Evolutionary conservation across 257 asterid species (phyloP), one percentile per base, ranked within the genome.

Genomic region (Phtheirospermum japonicum): DNA sequence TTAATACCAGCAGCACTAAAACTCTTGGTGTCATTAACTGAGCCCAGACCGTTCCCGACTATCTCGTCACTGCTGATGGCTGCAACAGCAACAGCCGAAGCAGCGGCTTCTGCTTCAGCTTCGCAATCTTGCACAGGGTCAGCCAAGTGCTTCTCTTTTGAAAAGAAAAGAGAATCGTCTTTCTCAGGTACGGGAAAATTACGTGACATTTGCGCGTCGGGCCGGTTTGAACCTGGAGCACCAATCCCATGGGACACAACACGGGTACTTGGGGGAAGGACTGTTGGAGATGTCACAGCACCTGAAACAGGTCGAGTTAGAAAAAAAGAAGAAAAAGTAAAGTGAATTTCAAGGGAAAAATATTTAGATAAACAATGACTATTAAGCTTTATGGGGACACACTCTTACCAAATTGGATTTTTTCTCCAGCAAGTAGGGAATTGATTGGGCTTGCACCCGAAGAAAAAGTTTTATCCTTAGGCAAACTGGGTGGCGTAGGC

Each of bases 401-500:
- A 53, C 9, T 54, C 51, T 0, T 87, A 93, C 99, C 99, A 71
- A 89, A 93, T 79, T 87, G 97, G 68, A 93, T 93, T 76, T 82
- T 87, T 81, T 93, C 99, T 68, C 95, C 97, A 59, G 97, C 96
- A 63, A 89, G 95, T 73, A 93, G 77, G 57, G 99, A 92, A 78
- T 81, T 85, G 65, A 89, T 79, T 71, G 97, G 96, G 63, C 95
- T 87, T 61, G 95, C 75, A 73, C 86, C 80, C 64, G 87, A 80
- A 33, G 93, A 73, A 69, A 82, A 80, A 5, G 91, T 42, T 73
- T 83, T 80, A 59, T 89, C 99, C 71, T 83, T 86, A 4, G 77
- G 36, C 71, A 83, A 73, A 64, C 83, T 72, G 60, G 90, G 80
- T 54, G 96, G 56, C 14, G 85, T 65, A 14, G 81, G 74, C 78